Base-by-base conservation (phyloP, 208 protist genomes). In the Wallacemonas sp. region DNA sequence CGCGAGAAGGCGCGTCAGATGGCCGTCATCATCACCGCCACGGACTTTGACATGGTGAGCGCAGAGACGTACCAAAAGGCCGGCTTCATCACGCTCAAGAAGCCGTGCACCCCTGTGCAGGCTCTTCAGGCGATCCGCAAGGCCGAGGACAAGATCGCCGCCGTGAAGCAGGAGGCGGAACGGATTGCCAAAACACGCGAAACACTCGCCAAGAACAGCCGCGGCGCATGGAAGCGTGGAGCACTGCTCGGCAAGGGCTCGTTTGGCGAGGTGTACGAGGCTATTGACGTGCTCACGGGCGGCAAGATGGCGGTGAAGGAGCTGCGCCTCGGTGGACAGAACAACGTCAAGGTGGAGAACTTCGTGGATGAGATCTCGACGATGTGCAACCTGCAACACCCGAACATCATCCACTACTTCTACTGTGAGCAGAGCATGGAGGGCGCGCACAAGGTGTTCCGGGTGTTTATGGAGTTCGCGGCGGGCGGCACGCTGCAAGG, bases 361-460 rank as follows among this genome's bases (percentile, higher is more conserved):
- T 90, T 95, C 36, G 74, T 93, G 43, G 73, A 85, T 47, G 89
- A 97, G 72, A 87, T 97, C 48, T 74, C 80, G 34, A 88, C 85
- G 34, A 97, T 97, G 92, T 95, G 83, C 75, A 94, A 80, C 71
- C 78, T 97, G 61, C 87, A 97, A 70, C 89, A 97, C 74, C 87
- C 87, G 2, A 95, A 97, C 69, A 97, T 97, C 70, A 97, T 97
- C 46, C 92, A 97, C 80, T 97, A 97, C 75, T 97, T 97, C 67
- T 93, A 95, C 75, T 96, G 88, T 58, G 88, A 97, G 67, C 72
- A 92, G 71, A 89, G 75, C 61, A 70, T 67, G 33, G 78, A 86
- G 46, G 54, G 30, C 8, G 46, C 29, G 44, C 58, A 68, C 52
- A 76, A 78, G 47, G 76, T 86, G 41, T 78, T 95, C 52, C 83